These are phyloP conservation scores for Calvatia gigantea DNA, from an alignment of 768 basidiomycete species.

Conservation along the genomic window DNA sequence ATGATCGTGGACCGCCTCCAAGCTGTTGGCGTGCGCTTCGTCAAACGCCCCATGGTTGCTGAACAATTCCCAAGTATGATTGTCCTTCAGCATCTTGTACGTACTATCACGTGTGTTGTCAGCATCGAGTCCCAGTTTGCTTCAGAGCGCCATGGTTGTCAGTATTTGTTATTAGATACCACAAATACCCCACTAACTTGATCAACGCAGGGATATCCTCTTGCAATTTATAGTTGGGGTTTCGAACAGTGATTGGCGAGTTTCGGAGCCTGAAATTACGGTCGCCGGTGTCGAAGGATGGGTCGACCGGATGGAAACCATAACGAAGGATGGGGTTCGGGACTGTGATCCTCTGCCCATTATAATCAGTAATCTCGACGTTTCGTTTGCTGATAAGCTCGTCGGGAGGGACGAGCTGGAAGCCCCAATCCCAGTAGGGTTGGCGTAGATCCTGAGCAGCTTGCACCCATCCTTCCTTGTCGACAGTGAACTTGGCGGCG, in stretches of 20 bases:
- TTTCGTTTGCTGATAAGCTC: slow-evolving; percentile 32
- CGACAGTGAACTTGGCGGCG: slow-evolving; percentile 35
- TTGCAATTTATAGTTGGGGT: slow-evolving; percentile 21
- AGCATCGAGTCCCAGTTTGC: slow-evolving; percentile 21
- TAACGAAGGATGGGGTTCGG: slow-evolving; percentile 33
- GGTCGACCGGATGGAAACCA: slow-evolving; percentile 28
- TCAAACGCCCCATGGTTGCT: slow-evolving; percentile 41
- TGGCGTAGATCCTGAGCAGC: slow-evolving; percentile 36
- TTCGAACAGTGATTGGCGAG: slow-evolving; percentile 29
- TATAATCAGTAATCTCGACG: slow-evolving; percentile 30
- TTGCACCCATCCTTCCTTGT: slow-evolving; percentile 1
- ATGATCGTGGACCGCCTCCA: slow-evolving; percentile 47
- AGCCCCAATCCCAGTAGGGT: slow-evolving; percentile 56
- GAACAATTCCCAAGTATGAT: slow-evolving; percentile 39
- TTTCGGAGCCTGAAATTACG: slow-evolving; percentile 15
- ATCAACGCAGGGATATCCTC: slow-evolving; percentile 24
- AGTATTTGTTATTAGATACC: slow-evolving; percentile 13
- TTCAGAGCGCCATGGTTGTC: not conserved
- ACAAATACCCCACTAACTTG: slow-evolving; percentile 15
- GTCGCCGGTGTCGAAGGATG: slow-evolving; percentile 29
- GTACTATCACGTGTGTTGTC: slow-evolving; percentile 27
- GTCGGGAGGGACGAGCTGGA: slow-evolving; percentile 32
- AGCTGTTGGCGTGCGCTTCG: slow-evolving; percentile 37
- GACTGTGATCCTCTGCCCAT: slow-evolving; percentile 24
- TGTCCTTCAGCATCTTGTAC: slow-evolving; percentile 34